Conservation (phyloP, 495 filamentous ascomycete species). For the Cairneyella variabilis region DNA sequence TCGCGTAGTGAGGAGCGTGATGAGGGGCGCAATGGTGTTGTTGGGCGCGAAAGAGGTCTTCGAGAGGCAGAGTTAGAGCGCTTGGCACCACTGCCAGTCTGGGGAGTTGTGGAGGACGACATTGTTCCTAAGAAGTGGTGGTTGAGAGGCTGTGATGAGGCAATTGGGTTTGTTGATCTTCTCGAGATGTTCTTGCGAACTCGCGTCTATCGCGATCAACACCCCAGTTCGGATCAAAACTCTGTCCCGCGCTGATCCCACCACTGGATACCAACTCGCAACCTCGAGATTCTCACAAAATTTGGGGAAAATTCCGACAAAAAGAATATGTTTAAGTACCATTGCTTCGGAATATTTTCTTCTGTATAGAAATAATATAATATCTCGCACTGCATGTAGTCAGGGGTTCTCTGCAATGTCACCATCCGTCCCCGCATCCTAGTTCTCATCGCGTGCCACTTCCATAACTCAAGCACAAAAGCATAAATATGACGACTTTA, state of each 20-base stretch:
- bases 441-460: slow-evolving; percentile 1
- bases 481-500: slow-evolving; percentile 5
- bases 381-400: no score
- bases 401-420: no score
- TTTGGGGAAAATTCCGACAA: no score
- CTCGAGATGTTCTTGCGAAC: not conserved
- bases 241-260: not conserved
- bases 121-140: not conserved
- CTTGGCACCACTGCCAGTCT: slow-evolving; percentile 19
- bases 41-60: slow-evolving; percentile 63
- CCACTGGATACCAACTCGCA: not conserved
- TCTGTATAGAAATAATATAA: no score
- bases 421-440: no score
- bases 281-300: not conserved
- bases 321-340: no score
- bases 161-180: not conserved
- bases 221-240: not conserved
- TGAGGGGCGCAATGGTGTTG: slow-evolving; percentile 86
- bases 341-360: no score
- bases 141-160: not conserved
- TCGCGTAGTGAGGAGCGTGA: slow-evolving; percentile 86
- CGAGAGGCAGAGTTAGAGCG: slow-evolving; percentile 22
- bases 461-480: not conserved
- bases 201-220: not conserved
- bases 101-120: slow-evolving; percentile 22